Base-by-base conservation (phyloP, 148 eudicot species). In the Heliamphora exappendiculata region DNA sequence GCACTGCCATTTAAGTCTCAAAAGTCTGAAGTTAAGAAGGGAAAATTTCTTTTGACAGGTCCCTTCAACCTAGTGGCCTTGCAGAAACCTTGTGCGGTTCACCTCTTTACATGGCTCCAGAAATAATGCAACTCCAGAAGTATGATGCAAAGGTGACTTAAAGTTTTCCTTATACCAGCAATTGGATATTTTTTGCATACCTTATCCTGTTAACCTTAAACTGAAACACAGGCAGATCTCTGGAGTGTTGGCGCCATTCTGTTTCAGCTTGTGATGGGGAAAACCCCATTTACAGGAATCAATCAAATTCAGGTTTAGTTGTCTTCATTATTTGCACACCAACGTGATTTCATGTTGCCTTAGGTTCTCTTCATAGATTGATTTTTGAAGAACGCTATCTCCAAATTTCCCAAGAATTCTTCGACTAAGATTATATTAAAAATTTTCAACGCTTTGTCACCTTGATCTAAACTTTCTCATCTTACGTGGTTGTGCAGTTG, bases 81-180 rank as follows among this genome's bases (percentile, higher is more conserved):
- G 97, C 97, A 1, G 97, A 93, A 83, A 93, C 97, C 22, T 70
- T 93, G 77, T 93, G 97, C 64, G 97, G 97, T 69, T 93, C 97
- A 76, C 97, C 97, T 44, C 86, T 93, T 22, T 93, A 90, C 83
- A 93, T 93, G 97, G 97, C 97, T 82, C 97, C 97, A 53, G 97
- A 93, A 80, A 93, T 93, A 74, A 93, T 93, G 95, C 93, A 86
- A 81, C 85, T 85, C 53, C 91, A 93, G 83, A 93, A 89, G 81
- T 93, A 93, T 82, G 95, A 93, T 74, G 95, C 95, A 20, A 93
- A 93, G 95, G 97, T 93, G 81, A 82, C 57, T 67, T 75, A 62
- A 44, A 17, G 19, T 49, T n/a, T 82, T 78, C 17, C 24, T 64
- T 67, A 19, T 26, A 53, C 65, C 19, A 26, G 41, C 68, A 62